Conservation (phyloP, 306 rosid genomes). For the Pterocarpus santalinus region DNA sequence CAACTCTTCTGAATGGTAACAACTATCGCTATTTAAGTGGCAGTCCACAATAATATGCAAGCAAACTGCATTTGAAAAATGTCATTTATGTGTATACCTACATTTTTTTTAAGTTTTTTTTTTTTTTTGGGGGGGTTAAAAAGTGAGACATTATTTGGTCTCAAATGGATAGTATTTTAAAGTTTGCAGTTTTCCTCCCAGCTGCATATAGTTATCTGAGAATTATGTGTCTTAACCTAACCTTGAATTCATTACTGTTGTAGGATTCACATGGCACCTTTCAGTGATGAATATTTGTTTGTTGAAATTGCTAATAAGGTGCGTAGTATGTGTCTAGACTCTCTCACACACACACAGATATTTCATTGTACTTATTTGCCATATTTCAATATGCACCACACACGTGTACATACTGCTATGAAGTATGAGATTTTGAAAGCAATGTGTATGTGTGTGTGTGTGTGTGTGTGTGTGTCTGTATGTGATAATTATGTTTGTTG, state of each 20-base stretch:
- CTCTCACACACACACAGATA: not conserved
- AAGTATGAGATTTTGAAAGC: not conserved
- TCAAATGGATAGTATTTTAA: slow-evolving; percentile 16
- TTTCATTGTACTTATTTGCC: slow-evolving; percentile 15
- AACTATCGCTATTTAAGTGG: not conserved
- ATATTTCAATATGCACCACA: slow-evolving; percentile 9
- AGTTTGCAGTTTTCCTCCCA: slow-evolving; percentile 10
- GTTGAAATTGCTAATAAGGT: slow-evolving; percentile 93
- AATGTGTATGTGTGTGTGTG: not conserved
- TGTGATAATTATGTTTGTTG: not conserved
- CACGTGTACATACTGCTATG: not conserved
- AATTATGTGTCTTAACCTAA: slow-evolving; percentile 38
- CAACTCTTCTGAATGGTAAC: not conserved
- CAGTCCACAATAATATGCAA: not conserved
- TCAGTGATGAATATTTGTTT: slow-evolving; percentile 88
- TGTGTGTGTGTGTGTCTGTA: no score
- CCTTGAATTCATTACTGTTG: slow-evolving; percentile 49
- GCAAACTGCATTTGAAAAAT: not conserved
- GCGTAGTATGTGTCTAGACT: slow-evolving; percentile 24
- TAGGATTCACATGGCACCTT: slow-evolving; percentile 97
- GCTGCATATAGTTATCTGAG: not conserved
- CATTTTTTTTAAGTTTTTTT: no score
- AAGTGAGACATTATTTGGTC: not conserved
- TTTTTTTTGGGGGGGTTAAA: no score
- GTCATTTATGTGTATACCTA: not conserved